These are phyloP conservation scores for Trichosanthes truncata DNA, from an alignment of 306 rosid species.

Conservation along the genomic window DNA sequence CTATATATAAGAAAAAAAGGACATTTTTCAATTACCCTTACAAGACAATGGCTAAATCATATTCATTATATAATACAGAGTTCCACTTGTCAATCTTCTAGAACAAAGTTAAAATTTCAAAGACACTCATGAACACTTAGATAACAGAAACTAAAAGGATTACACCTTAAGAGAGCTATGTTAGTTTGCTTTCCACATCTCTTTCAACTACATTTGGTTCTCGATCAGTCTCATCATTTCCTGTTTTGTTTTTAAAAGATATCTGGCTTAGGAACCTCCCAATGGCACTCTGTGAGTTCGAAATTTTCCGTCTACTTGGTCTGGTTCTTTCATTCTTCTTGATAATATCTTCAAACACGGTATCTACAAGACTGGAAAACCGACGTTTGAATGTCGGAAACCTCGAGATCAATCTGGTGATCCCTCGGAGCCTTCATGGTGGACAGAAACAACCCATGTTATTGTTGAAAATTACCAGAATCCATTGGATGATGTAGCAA, in stretches of 20 bases:
- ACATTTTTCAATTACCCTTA: not conserved
- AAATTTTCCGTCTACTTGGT: slow-evolving; percentile 12
- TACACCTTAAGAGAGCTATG: not conserved
- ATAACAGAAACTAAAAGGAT: not conserved
- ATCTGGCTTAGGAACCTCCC: slow-evolving; percentile 40
- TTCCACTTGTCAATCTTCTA: not conserved
- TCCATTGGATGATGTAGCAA: not conserved
- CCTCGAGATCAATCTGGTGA: slow-evolving; percentile 81
- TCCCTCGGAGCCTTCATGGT: slow-evolving; percentile 64
- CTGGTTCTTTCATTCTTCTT: slow-evolving; percentile 18
- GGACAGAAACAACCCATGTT: slow-evolving; percentile 25
- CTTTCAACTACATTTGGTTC: slow-evolving; percentile 26
- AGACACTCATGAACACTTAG: not conserved
- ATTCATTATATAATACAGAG: not conserved
- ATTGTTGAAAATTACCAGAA: not conserved
- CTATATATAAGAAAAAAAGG: too few relatives aligned
- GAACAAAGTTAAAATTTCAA: not conserved
- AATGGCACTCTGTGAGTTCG: slow-evolving; percentile 71
- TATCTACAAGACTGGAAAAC: slow-evolving; percentile 39
- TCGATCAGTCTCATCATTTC: slow-evolving; percentile 29
- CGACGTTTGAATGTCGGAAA: slow-evolving; percentile 78
- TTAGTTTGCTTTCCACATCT: slow-evolving; percentile 28
- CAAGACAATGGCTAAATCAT: not conserved
- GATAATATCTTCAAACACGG: slow-evolving; percentile 38
- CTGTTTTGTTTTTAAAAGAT: slow-evolving; percentile 38